A percentile compares a stretch with the other conserved stretches of the same genome.
Conservation (phyloP, 495 filamentous ascomycete genomes). For the Penicillium steckii region DNA sequence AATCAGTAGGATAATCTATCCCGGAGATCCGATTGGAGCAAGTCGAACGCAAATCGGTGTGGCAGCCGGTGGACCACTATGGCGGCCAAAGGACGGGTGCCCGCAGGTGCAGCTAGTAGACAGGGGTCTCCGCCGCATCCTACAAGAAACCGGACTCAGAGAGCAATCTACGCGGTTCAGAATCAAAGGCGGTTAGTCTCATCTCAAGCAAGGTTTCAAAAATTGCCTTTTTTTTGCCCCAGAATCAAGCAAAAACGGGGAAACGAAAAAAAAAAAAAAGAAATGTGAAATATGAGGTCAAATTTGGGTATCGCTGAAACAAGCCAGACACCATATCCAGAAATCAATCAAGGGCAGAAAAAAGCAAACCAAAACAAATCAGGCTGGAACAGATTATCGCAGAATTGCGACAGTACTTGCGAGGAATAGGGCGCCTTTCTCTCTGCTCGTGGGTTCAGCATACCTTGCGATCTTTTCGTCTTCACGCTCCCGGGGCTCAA, state of each 20-base stretch:
- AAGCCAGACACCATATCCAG: constrained; percentile 19
- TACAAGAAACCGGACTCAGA: constrained; percentile 76
- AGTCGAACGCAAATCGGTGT: constrained; percentile 6
- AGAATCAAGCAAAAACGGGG: no score
- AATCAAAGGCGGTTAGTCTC: constrained; percentile 40
- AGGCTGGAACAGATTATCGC: constrained; percentile 24
- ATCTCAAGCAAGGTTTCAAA: constrained; percentile 26
- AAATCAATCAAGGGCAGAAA: constrained; percentile 13
- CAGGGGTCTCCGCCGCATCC: constrained; percentile 29
- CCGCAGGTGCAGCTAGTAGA: constrained; percentile 26
- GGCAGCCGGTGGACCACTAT: constrained; percentile 8
- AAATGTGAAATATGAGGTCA: constrained; percentile 19
- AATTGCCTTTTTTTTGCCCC: constrained; percentile 8
- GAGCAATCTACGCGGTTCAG: constrained; percentile 56
- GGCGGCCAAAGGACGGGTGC: constrained; percentile 18
- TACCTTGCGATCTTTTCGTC: constrained; percentile 92
- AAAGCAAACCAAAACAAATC: constrained; percentile 13
- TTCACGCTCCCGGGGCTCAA: constrained; percentile 93
- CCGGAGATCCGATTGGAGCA: constrained; percentile 17
- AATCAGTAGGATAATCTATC: constrained; percentile 4
- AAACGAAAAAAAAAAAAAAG: constrained; percentile 6
- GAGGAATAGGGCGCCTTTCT: constrained; percentile 38
- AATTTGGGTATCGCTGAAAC: constrained; percentile 30
- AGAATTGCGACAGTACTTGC: constrained; percentile 34
- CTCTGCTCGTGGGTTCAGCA: constrained; percentile 36